Percentiles rank a stretch among this genome's conserved stretches.
Evolutionary conservation across 1,284 basidiomycete genomes (phyloP).

Genomic region (Leccinum fallax): DNA sequence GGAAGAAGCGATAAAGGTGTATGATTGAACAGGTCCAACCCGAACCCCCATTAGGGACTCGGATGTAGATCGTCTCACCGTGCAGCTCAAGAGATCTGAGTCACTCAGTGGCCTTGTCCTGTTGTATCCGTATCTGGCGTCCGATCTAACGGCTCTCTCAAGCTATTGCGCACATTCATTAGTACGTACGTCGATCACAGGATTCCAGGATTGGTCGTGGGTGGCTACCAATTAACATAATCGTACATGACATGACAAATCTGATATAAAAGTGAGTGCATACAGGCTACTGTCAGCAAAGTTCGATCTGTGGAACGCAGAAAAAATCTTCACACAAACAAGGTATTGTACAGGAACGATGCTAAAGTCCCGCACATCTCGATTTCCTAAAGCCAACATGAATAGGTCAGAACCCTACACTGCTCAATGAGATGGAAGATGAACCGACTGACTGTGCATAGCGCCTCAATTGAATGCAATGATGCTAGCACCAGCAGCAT

Average conservation of each 20-base stretch:
- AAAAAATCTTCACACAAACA: neutral
- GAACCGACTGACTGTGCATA: neutral
- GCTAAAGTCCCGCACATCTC: neutral
- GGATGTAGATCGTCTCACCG: too few species aligned
- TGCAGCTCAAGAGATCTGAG: too few species aligned
- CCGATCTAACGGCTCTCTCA: too few species aligned
- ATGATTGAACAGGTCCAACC: too few species aligned
- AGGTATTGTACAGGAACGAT: neutral
- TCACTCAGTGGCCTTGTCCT: too few species aligned
- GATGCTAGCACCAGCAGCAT: constrained; percentile 18
- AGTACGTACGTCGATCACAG: too few species aligned
- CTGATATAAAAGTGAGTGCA: neutral
- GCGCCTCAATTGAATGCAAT: constrained; percentile 20
- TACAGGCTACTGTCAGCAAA: neutral
- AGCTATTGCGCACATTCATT: too few species aligned
- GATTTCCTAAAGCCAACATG: neutral
- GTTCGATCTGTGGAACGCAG: neutral
- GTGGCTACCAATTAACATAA: too few species aligned
- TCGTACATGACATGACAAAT: neutral
- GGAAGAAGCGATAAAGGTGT: too few species aligned
- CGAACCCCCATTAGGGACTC: too few species aligned
- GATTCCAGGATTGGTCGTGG: too few species aligned
- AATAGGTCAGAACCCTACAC: neutral
- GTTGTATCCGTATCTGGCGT: too few species aligned
- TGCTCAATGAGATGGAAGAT: neutral